Conservation (phyloP, 2,329 filamentous ascomycete species). For the Coleophoma cylindrospora region DNA sequence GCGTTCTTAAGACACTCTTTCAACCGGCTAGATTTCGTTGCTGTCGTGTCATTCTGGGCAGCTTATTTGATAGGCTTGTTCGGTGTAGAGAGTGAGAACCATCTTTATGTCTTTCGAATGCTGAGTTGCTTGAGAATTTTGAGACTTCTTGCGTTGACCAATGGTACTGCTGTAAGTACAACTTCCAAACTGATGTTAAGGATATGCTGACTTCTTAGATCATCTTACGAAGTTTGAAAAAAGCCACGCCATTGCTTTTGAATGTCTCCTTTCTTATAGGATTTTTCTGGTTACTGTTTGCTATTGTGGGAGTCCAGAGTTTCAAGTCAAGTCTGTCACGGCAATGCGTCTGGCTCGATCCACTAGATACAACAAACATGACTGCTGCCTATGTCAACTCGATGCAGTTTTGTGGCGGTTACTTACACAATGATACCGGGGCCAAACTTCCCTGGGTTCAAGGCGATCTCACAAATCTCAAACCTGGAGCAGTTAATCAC, state of each 20-base stretch:
- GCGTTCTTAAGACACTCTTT: slow-evolving; percentile 94
- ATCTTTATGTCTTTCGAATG: slow-evolving; percentile 93
- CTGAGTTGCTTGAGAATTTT: slow-evolving; percentile 91
- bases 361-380: slow-evolving; percentile 45
- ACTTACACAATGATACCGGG: slow-evolving; percentile 58
- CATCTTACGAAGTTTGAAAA: slow-evolving; percentile 91
- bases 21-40: slow-evolving; percentile 91
- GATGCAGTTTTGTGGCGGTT: slow-evolving; percentile 82
- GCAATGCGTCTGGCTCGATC: slow-evolving; percentile 74
- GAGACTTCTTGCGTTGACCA: slow-evolving; percentile 84
- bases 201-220: slow-evolving; percentile 47
- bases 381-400: slow-evolving; percentile 53
- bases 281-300: slow-evolving; percentile 98
- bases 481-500: slow-evolving; percentile 42
- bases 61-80: slow-evolving; percentile 70
- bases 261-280: slow-evolving; percentile 91
- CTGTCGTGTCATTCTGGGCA: slow-evolving; percentile 93
- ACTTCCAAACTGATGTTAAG: neutral
- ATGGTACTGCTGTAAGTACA: slow-evolving; percentile 75
- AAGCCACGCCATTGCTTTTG: slow-evolving; percentile 84
- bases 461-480: slow-evolving; percentile 15
- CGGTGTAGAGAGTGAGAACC: slow-evolving; percentile 61
- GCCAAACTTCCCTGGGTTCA: slow-evolving; percentile 63
- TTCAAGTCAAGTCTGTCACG: slow-evolving; percentile 82
- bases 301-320: slow-evolving; percentile 93